A percentile compares a stretch with the other conserved stretches of the same genome.
phyloP scores from a whole-genome alignment of 2,329 filamentous ascomycete genomes.

The Hymenoscyphus scutula region DNA sequence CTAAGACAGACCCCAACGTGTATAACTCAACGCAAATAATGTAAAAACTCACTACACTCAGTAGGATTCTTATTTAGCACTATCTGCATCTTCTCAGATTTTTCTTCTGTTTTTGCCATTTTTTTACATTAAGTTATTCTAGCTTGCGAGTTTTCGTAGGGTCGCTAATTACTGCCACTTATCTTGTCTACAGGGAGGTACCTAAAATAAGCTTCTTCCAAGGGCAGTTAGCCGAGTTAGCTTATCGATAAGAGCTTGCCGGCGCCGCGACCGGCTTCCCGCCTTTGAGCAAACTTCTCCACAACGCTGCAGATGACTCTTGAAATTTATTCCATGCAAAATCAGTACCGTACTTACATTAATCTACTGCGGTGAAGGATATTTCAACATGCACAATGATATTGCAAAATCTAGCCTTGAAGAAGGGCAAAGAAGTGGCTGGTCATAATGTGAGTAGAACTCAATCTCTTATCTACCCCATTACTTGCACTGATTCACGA shows the following conservation, averaged over 20 bases:
- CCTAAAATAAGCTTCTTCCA: no score
- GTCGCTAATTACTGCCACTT: no score
- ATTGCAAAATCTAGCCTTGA: slow-evolving; percentile 34
- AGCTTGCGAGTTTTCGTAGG: no score
- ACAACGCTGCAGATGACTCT: background rate
- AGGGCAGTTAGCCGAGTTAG: no score
- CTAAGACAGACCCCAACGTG: no score
- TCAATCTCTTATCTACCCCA: background rate
- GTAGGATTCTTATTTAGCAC: no score
- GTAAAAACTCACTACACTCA: no score
- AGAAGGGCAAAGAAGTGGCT: slow-evolving; percentile 35
- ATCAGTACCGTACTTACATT: slow-evolving; percentile 11
- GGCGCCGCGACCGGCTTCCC: background rate
- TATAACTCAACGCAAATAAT: no score
- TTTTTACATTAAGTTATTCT: no score
- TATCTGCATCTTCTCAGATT: no score
- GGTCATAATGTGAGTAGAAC: slow-evolving; percentile 35
- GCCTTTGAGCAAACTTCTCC: background rate
- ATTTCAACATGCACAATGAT: slow-evolving; percentile 36
- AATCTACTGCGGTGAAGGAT: slow-evolving; percentile 16
- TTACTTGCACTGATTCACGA: slow-evolving; percentile 17
- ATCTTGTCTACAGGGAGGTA: no score
- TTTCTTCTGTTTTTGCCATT: no score
- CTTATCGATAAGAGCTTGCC: slow-evolving; percentile 15
- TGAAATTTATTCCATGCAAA: background rate